Conservation (phyloP, 108 stramenopile genomes). For the Discostella pseudostelligera region DNA sequence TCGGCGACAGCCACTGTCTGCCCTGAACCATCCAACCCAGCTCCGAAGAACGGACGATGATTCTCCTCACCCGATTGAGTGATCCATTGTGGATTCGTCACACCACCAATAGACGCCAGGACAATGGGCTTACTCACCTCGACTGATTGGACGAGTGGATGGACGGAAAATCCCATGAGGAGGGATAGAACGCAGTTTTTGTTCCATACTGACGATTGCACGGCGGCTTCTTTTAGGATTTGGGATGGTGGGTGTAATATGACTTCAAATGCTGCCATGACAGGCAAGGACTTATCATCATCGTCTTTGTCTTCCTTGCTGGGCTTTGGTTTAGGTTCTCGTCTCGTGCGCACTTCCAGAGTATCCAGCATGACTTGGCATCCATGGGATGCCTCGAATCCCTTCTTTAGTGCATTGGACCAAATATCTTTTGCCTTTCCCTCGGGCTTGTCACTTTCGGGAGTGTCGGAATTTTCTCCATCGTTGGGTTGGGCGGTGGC, state of each 20-base stretch:
- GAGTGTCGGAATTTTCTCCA: neutral
- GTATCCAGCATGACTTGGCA: constrained; percentile 35
- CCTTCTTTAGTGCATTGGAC: constrained; percentile 30
- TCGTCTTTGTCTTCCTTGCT: neutral
- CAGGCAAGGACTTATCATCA: neutral
- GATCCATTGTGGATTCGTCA: constrained; percentile 43
- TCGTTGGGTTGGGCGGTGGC: neutral
- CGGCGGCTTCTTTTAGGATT: constrained; percentile 8
- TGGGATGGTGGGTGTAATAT: constrained; percentile 21
- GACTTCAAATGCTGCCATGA: constrained; percentile 22
- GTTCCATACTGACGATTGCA: constrained; percentile 32
- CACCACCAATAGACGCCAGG: constrained; percentile 23
- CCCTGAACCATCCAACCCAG: constrained; percentile 47
- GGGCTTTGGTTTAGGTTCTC: neutral
- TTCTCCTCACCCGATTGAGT: constrained; percentile 34
- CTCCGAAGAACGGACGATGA: constrained; percentile 41
- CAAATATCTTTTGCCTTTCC: constrained; percentile 12
- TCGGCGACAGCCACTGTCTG: constrained; percentile 55
- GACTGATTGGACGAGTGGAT: constrained; percentile 31
- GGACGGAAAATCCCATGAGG: constrained; percentile 33
- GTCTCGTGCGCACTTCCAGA: constrained; percentile 22
- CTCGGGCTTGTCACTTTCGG: neutral
- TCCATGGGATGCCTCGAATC: constrained; percentile 30
- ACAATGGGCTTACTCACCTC: constrained; percentile 26
- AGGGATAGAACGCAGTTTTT: constrained; percentile 40